phyloP scores from a whole-genome alignment of 2,329 filamentous ascomycete genomes.

The Plenodomus lindquistii region DNA sequence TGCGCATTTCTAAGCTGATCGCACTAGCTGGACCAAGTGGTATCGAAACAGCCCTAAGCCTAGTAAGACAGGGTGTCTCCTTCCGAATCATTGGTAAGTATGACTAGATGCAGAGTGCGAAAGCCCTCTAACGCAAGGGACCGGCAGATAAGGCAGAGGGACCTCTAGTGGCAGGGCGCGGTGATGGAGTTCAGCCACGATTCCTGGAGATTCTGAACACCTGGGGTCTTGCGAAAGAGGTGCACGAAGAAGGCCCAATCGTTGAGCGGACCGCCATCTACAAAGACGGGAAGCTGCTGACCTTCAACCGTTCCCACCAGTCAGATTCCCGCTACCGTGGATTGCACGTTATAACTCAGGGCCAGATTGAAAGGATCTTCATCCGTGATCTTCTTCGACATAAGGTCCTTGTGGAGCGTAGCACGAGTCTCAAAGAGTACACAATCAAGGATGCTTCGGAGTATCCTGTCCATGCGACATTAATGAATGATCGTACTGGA shows the following conservation, averaged over 20 bases:
- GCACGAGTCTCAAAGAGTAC: constrained; percentile 6
- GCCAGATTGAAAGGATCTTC: constrained; percentile 44
- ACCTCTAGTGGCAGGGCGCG: constrained; percentile 32
- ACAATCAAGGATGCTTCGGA: constrained; percentile 10
- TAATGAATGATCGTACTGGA: constrained; percentile 15
- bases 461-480: constrained; percentile 9
- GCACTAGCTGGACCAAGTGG: constrained; percentile 41
- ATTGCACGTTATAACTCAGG: constrained; percentile 44
- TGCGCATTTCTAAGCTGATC: no score
- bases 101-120: no score
- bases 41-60: constrained; percentile 33
- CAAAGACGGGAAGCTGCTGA: constrained; percentile 34
- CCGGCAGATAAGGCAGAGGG: constrained; percentile 29
- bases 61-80: constrained; percentile 38
- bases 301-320: constrained; percentile 24
- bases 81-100: constrained; percentile 39
- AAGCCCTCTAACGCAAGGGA: not conserved
- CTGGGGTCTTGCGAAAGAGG: constrained; percentile 30
- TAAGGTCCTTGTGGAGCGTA: constrained; percentile 36
- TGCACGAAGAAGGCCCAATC: constrained; percentile 40
- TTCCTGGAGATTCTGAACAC: constrained; percentile 14
- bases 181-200: constrained; percentile 29
- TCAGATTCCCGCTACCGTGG: constrained; percentile 42
- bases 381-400: constrained; percentile 43
- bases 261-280: constrained; percentile 32